These are phyloP conservation scores for Lindgomyces ingoldianus DNA, from an alignment of 495 filamentous ascomycete genomes.

Conservation along the genomic window DNA sequence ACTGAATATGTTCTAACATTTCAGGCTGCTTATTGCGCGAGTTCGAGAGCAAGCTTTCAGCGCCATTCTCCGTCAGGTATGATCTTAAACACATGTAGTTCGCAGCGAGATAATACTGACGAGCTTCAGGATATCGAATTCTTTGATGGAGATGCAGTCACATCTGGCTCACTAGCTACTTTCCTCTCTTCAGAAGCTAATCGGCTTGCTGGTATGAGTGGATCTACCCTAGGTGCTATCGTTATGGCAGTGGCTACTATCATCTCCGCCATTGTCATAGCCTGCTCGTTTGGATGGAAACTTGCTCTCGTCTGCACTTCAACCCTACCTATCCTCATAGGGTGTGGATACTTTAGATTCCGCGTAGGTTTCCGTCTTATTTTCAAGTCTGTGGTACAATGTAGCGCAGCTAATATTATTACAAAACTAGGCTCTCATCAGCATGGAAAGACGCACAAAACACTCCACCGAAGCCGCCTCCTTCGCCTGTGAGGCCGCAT, in stretches of 20 bases:
- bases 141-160: conserved; percentile 84
- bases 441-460: conserved; percentile 71
- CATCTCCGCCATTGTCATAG: conserved; percentile 64
- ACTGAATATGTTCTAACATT: conserved; percentile 45
- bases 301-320: conserved; percentile 80
- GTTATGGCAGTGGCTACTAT: conserved; percentile 75
- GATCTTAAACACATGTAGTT: not conserved
- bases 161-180: conserved; percentile 77
- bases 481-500: conserved; percentile 88
- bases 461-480: conserved; percentile 73
- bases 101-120: not conserved
- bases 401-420: too few species aligned
- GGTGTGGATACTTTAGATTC: conserved; percentile 83
- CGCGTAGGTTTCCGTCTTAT: too few species aligned
- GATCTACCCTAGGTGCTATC: conserved; percentile 77
- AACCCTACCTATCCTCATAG: conserved; percentile 74
- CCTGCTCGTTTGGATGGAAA: conserved; percentile 81
- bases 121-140: conserved; percentile 68
- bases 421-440: conserved; percentile 59
- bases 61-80: conserved; percentile 75
- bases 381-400: too few species aligned
- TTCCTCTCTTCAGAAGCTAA: conserved; percentile 87
- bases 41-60: conserved; percentile 79
- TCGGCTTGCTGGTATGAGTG: conserved; percentile 78
- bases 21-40: conserved; percentile 76